Evolutionary conservation across 768 basidiomycete species (phyloP).

Genomic region (Termitomyces sp.): DNA sequence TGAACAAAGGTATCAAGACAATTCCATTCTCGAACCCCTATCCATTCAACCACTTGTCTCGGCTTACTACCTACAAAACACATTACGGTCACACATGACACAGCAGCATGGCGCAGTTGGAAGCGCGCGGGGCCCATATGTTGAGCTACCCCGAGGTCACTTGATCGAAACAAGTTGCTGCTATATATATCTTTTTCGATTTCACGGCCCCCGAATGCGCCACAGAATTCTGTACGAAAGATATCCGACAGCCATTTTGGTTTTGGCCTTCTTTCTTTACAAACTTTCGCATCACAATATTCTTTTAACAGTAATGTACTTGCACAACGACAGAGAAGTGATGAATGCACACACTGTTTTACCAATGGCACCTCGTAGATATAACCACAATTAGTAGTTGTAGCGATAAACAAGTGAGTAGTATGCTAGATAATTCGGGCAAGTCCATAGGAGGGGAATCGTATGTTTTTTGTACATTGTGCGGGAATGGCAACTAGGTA

Average conservation of each 20-base stretch:
- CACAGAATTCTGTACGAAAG: not conserved
- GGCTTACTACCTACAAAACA: too few species aligned
- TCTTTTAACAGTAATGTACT: too few species aligned
- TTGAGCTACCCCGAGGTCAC: conserved; percentile 4
- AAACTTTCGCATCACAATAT: too few species aligned
- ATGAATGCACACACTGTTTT: not conserved
- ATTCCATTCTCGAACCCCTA: too few species aligned
- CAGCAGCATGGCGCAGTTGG: conserved; percentile 9
- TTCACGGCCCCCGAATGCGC: not conserved
- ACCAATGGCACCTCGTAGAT: not conserved
- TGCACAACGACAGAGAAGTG: not conserved
- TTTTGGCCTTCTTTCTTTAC: too few species aligned
- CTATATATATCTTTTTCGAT: not conserved
- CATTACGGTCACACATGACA: too few species aligned
- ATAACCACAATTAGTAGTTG: not conserved
- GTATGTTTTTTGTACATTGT: not conserved
- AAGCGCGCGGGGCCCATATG: conserved; percentile 9
- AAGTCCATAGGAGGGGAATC: not conserved
- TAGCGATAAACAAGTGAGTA: not conserved
- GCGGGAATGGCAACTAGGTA: not conserved
- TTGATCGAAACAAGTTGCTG: conserved; percentile 11
- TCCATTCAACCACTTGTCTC: too few species aligned
- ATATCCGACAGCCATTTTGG: too few species aligned
- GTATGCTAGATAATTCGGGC: not conserved
- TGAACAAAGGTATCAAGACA: too few species aligned